Evolutionary conservation across 116 monocot species (phyloP).

Genomic region (Papilionanthe hybrid): DNA sequence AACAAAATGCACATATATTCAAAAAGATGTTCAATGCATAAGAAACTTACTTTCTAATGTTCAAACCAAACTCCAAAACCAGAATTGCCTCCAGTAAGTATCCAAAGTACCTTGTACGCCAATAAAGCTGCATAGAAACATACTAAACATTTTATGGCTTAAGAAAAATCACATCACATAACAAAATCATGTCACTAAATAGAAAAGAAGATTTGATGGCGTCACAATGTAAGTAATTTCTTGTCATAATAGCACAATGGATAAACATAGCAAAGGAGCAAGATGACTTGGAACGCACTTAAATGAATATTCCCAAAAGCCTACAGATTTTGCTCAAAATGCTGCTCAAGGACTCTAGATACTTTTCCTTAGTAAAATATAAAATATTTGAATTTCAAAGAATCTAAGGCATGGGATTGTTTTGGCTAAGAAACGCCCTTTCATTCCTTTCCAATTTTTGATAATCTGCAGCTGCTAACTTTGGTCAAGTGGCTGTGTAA

Average conservation of each 20-base stretch:
- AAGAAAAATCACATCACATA: neutral
- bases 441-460: no score
- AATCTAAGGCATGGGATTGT: neutral
- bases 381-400: neutral
- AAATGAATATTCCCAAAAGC: neutral
- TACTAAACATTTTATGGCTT: neutral
- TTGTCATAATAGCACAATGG: neutral
- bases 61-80: conserved; percentile 86
- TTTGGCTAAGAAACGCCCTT: neutral
- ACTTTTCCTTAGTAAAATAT: neutral
- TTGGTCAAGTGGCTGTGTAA: no score
- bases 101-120: conserved; percentile 76
- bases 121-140: conserved; percentile 58
- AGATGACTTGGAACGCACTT: neutral
- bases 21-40: neutral
- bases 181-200: neutral
- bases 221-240: neutral
- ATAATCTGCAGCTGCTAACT: no score
- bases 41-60: conserved; percentile 56
- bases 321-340: neutral
- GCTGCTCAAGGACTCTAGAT: neutral
- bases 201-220: neutral
- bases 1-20: neutral
- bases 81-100: conserved; percentile 83
- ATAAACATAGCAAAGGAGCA: neutral